Evolutionary conservation across 192 early-diverging fungal species (phyloP).

Genomic region (Podila epigama): DNA sequence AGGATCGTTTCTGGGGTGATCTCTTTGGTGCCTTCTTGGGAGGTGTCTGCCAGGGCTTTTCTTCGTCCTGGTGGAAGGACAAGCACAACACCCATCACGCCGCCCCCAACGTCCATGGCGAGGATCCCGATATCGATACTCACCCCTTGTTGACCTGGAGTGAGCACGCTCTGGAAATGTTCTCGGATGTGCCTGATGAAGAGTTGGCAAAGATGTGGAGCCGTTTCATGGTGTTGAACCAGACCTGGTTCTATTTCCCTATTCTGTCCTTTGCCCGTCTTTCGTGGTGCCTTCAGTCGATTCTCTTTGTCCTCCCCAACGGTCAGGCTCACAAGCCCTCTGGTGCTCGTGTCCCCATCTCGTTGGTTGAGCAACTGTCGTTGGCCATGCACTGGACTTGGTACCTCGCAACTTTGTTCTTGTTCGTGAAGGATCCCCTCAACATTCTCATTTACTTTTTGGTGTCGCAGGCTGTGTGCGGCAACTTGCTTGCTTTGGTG

Average conservation of each 20-base stretch:
- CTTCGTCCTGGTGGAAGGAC: slow-evolving; percentile 86
- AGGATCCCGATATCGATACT: slow-evolving; percentile 89
- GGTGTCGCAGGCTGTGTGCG: slow-evolving; percentile 69
- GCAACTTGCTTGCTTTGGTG: slow-evolving; percentile 75
- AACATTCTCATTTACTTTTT: slow-evolving; percentile 64
- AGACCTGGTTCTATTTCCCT: slow-evolving; percentile 73
- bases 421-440: slow-evolving; percentile 49
- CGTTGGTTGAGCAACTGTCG: slow-evolving; percentile 58
- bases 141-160: slow-evolving; percentile 82
- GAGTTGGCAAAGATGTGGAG: slow-evolving; percentile 57
- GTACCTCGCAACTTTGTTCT: slow-evolving; percentile 66
- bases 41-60: slow-evolving; percentile 79
- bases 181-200: slow-evolving; percentile 58
- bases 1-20: slow-evolving; percentile 69
- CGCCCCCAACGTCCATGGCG: slow-evolving; percentile 77
- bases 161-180: slow-evolving; percentile 60
- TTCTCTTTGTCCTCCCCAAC: slow-evolving; percentile 60
- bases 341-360: slow-evolving; percentile 47
- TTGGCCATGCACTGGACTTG: slow-evolving; percentile 74
- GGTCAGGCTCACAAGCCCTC: slow-evolving; percentile 56
- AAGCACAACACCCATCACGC: slow-evolving; percentile 91
- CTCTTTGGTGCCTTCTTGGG: slow-evolving; percentile 74
- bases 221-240: slow-evolving; percentile 71
- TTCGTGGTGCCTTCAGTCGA: slow-evolving; percentile 77
- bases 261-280: slow-evolving; percentile 76